Conservation (phyloP, 441 rosid species). For the Pelargonium citronellum region DNA sequence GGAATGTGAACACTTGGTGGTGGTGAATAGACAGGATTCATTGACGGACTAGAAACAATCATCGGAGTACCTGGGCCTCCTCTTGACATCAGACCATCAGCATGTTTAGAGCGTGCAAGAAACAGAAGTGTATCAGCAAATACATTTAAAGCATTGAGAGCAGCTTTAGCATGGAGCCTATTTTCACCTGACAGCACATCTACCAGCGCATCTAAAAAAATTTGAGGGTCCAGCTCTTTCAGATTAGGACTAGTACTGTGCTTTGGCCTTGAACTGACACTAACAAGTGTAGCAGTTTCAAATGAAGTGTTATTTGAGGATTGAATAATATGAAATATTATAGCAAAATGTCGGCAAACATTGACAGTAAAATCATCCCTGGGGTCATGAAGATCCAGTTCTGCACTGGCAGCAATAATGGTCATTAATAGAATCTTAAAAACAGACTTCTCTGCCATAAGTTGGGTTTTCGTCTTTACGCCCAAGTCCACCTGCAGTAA, state of each 20-base stretch:
- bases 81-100: conserved; percentile 68
- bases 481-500: conserved; percentile 82
- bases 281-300: conserved; percentile 34
- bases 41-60: conserved; percentile 98
- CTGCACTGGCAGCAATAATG: conserved; percentile 75
- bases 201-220: conserved; percentile 89
- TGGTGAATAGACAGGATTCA: conserved; percentile 93
- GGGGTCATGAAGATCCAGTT: conserved; percentile 64
- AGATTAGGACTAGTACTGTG: conserved; percentile 49
- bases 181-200: conserved; percentile 90
- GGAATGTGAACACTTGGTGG: conserved; percentile 85
- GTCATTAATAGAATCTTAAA: conserved; percentile 84
- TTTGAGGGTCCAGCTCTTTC: conserved; percentile 81
- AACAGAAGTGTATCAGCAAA: conserved; percentile 87
- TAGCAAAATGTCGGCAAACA: conserved; percentile 90
- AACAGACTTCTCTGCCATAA: conserved; percentile 94
- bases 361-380: conserved; percentile 78
- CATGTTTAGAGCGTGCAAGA: conserved; percentile 84
- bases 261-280: conserved; percentile 52
- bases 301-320: conserved; percentile 46
- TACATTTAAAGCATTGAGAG: conserved; percentile 67
- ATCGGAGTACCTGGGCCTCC: conserved; percentile 75
- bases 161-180: conserved; percentile 87
- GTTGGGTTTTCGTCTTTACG: conserved; percentile 96
- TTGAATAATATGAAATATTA: conserved; percentile 69